Evolutionary conservation across 306 rosid species (phyloP), one percentile per base, ranked within the genome.

Genomic region (Betula pendula): DNA sequence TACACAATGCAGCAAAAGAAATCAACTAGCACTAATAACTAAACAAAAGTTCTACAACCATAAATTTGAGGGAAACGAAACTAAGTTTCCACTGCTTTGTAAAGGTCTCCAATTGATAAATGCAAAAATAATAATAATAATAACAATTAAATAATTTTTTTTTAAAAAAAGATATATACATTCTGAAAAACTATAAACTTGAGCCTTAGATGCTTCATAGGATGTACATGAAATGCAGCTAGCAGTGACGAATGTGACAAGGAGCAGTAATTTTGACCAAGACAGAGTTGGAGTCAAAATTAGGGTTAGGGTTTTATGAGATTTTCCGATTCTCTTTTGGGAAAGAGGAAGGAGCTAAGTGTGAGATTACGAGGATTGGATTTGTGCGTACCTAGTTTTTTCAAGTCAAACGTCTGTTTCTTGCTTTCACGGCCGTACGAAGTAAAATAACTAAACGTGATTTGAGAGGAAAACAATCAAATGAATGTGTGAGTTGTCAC

Each of bases 321-420:
- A 9, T 24, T 56, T 45, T 13, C 49, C 49, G 2, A 10, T 10
- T 45, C 3, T 45, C 49, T 13, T 45, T 45, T 13, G 2, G 3
- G 15, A 45, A 13, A 2, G 49, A 45, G 49, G 16, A 19, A 50
- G 33, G 33, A 24, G 31, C 16, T 11, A 56, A 22, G 24, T 8
- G 6, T 2, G 2, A 42, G 49, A 42, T 24, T 69, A 42, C 1
- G 70, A 75, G 84, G 80, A 81, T 75, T 81, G 80, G 68, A 52
- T 16, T 70, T 81, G 81, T 81, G 84, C 76, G 84, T 35, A 75
- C 80, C 75, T 60, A 48, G 70, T 74, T 75, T 80, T 24, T 13
- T 31, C 27, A 3, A 17, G 11, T 53, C 60, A 42, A 56, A 53
- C 47, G 29, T 52, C 58, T 9, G 15, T 1, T 31, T 33, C 47